Conservation (phyloP, 164 flowering plant species). For the Chimonanthus salicifolius region DNA sequence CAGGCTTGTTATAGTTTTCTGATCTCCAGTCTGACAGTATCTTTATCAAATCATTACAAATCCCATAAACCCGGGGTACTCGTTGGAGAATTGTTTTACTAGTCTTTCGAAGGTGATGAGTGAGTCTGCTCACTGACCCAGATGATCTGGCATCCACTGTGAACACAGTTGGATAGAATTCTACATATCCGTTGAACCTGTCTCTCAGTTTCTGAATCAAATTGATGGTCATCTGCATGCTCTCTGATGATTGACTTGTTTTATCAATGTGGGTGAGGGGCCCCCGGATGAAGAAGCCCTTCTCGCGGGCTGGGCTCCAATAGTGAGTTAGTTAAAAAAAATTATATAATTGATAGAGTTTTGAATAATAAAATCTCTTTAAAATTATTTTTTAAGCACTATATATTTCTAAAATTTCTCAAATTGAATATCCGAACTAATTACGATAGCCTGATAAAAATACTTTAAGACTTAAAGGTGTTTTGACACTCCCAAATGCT, state of each 20-base stretch:
- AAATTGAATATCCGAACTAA: too few relatives aligned
- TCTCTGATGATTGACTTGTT: conserved; percentile 47
- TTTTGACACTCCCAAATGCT: too few relatives aligned
- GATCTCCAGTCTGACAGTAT: conserved; percentile 74
- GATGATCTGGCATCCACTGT: conserved; percentile 94
- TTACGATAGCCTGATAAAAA: too few relatives aligned
- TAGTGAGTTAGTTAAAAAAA: too few relatives aligned
- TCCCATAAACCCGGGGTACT: conserved; percentile 71
- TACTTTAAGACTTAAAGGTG: too few relatives aligned
- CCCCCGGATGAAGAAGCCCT: too few relatives aligned
- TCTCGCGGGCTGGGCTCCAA: too few relatives aligned
- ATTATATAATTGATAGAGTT: too few relatives aligned
- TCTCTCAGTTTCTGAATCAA: conserved; percentile 56
- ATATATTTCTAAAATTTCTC: too few relatives aligned
- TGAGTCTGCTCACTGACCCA: conserved; percentile 67
- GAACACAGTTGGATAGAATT: conserved; percentile 78
- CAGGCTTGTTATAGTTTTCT: conserved; percentile 66
- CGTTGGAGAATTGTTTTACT: too few relatives aligned
- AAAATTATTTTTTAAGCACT: too few relatives aligned
- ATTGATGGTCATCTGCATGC: conserved; percentile 35
- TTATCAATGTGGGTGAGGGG: conserved; percentile 85
- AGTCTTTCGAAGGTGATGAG: conserved; percentile 73
- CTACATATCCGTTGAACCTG: conserved; percentile 66
- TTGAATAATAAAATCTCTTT: too few relatives aligned
- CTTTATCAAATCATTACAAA: conserved; percentile 62